Base-by-base conservation (phyloP, 352 stramenopile species). In the Phytopythium oedochilum region DNA sequence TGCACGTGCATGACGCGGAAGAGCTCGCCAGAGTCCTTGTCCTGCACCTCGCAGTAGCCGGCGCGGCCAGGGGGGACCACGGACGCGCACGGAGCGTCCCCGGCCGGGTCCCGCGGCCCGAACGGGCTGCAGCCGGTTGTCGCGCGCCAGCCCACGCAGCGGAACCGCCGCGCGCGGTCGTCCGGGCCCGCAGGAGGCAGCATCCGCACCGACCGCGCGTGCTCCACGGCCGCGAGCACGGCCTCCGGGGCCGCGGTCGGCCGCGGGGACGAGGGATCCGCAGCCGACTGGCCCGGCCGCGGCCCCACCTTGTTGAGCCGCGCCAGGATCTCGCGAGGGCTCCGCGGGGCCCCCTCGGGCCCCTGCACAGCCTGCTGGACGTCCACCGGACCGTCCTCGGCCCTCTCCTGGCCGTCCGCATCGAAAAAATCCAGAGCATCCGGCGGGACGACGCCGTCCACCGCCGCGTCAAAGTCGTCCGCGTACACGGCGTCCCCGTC, bases 31-130 rank as follows among this genome's bases (percentile, higher is more conserved):
- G 66, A 66, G 10, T 29, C 50, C 17, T 69, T 59, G 38, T 79
- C 60, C 49, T 67, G 46, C 57, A 86, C 69, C 5, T 78, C 45
- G 53, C 78, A 88, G 63, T 78, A 86, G 14, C 78, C 78, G 2
- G 67, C 70, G n/a, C 67, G 63, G 12, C 74, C 66, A 18, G 55
- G 43, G 0, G 68, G 64, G 5, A 76, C 42, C 18, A 49, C n/a
- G 51, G 57, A 55, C 20, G 69, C 55, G 61, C 40, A 68, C 36
- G 49, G 66, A 67, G 23, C 65, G 59, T 83, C 71, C 47, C 53
- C 3, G 26, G 59, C 29, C 7, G 64, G 64, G 11, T 60, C 31
- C 22, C 61, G 55, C 18, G 64, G 53, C 3, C 64, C 68, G 44
- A 68, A 36, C 2, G 68, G 64, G n/a, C 59, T 42, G 43, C 65